A percentile compares a stretch with the other conserved stretches of the same genome.
These are phyloP conservation scores for Yamadazyma diddensiae DNA, from an alignment of 1,139 yeast genomes.

Conservation along the genomic window DNA sequence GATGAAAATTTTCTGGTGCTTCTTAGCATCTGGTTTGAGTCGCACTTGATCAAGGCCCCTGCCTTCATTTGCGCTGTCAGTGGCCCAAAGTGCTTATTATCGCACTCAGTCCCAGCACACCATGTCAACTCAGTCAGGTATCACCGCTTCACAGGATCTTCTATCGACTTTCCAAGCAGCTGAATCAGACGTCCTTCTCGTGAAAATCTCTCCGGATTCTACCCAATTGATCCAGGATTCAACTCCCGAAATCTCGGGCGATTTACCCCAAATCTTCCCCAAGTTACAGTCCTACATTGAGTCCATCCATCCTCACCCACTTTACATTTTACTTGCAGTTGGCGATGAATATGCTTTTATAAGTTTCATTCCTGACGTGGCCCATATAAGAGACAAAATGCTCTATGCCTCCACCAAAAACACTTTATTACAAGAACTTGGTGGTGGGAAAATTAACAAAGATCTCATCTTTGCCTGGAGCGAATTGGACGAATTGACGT, in stretches of 20 bases:
- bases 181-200: conserved; percentile 27
- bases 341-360: conserved; percentile 51
- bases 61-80: no score
- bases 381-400: conserved; percentile 86
- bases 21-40: not conserved
- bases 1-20: conserved; percentile 1
- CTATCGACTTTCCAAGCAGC: conserved; percentile 28
- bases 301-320: conserved; percentile 48
- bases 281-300: conserved; percentile 31
- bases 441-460: conserved; percentile 58
- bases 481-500: conserved; percentile 55
- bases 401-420: conserved; percentile 88
- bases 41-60: no score
- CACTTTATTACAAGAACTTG: conserved; percentile 69
- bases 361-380: conserved; percentile 82
- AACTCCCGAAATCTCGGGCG: conserved; percentile 21
- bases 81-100: no score
- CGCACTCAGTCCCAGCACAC: no score
- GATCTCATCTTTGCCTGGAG: conserved; percentile 54
- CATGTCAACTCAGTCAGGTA: conserved; percentile 74
- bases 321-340: conserved; percentile 50
- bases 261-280: conserved; percentile 32
- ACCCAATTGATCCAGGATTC: conserved; percentile 44
- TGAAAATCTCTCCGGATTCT: conserved; percentile 44
- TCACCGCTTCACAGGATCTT: conserved; percentile 48